Percentiles rank a stretch among this genome's conserved stretches.
Evolutionary conservation across 345 rosid genomes (phyloP).

Genomic region (Trapa bicornis): DNA sequence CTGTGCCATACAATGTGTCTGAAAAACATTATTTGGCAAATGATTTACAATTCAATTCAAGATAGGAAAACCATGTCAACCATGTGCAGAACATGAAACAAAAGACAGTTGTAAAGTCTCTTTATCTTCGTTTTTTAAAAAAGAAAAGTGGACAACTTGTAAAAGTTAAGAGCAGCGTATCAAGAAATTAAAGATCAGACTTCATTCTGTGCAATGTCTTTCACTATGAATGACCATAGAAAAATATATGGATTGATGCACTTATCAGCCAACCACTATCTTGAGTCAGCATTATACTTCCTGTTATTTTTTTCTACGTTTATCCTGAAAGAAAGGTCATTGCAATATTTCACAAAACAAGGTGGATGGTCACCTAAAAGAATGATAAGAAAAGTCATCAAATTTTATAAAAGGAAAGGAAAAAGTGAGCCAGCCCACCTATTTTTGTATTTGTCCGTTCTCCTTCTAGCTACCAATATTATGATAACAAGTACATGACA

Average conservation of each 20-base stretch:
- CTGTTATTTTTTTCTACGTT: background rate
- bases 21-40: slow-evolving; percentile 9
- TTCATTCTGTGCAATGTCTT: background rate
- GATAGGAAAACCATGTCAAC: background rate
- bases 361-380: background rate
- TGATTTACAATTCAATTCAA: background rate
- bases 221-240: background rate
- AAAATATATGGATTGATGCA: background rate
- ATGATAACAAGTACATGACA: slow-evolving; percentile 4
- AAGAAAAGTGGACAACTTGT: background rate
- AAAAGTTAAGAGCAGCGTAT: background rate
- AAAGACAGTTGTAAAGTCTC: background rate
- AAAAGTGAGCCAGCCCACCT: background rate
- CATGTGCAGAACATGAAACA: background rate
- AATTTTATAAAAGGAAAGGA: background rate
- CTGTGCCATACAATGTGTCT: slow-evolving; percentile 20
- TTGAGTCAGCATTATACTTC: background rate
- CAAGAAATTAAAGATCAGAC: background rate
- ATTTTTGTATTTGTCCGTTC: slow-evolving; percentile 9
- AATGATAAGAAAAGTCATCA: no score
- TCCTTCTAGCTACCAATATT: slow-evolving; percentile 9
- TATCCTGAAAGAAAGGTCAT: background rate
- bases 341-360: background rate
- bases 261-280: background rate
- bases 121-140: no score